Conservation (phyloP, 768 basidiomycete genomes). For the Hypholoma fasciculare region DNA sequence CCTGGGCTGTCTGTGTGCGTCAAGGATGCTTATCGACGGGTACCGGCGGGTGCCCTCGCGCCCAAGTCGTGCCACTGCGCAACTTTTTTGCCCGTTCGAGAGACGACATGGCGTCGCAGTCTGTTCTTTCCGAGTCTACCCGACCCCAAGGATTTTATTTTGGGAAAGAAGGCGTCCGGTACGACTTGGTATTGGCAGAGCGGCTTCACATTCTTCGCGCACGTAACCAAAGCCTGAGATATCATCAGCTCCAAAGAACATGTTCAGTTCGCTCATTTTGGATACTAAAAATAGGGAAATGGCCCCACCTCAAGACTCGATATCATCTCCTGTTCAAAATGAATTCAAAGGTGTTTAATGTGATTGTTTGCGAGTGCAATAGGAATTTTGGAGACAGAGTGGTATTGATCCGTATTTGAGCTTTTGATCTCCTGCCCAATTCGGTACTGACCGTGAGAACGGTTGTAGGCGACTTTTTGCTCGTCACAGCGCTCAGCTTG, state of each 20-base stretch:
- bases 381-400: neutral
- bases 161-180: neutral
- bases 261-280: too few relatives aligned
- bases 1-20: neutral
- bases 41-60: slow-evolving; percentile 24
- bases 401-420: neutral
- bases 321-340: too few relatives aligned
- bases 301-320: too few relatives aligned
- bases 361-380: too few relatives aligned
- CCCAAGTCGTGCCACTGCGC: neutral
- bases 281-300: too few relatives aligned
- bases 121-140: slow-evolving; percentile 3
- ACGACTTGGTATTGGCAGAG: neutral
- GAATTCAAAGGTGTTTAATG: too few relatives aligned
- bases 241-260: too few relatives aligned
- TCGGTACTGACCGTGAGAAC: slow-evolving; percentile 16
- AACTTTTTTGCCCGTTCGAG: neutral
- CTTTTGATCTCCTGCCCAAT: neutral
- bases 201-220: neutral
- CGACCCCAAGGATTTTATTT: slow-evolving; percentile 7
- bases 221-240: too few relatives aligned
- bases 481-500: slow-evolving; percentile 2
- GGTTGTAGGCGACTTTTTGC: slow-evolving; percentile 2
- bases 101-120: neutral
- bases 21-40: neutral